Percentiles rank a stretch among this genome's conserved stretches.
Evolutionary conservation across 331 rosid species (phyloP).

Genomic region (Saraca asoca): DNA sequence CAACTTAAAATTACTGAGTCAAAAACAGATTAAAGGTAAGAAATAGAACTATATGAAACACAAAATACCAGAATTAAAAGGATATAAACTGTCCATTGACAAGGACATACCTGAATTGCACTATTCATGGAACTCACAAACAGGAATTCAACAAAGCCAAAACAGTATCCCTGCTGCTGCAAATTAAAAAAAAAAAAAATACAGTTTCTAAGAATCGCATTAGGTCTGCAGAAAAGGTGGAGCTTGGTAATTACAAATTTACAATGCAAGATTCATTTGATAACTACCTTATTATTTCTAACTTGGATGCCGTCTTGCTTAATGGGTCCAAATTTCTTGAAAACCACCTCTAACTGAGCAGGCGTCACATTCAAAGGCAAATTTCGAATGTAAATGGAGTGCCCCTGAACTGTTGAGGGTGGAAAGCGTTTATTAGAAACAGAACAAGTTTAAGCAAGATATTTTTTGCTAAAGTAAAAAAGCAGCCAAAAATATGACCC

Average conservation of each 20-base stretch:
- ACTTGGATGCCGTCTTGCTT: constrained; percentile 72
- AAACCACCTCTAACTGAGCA: constrained; percentile 58
- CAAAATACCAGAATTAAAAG: constrained; percentile 16
- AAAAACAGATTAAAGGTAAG: constrained; percentile 15
- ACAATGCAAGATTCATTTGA: constrained; percentile 13
- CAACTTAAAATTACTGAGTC: constrained; percentile 23
- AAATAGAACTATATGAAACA: constrained; percentile 7
- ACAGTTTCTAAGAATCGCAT: constrained; percentile 22
- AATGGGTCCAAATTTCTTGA: constrained; percentile 70
- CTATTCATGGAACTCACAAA: constrained; percentile 53
- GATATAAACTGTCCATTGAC: constrained; percentile 21
- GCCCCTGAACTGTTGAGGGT: constrained; percentile 54
- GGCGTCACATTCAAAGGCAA: constrained; percentile 55
- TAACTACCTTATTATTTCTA: constrained; percentile 60
- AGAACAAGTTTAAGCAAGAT: constrained; percentile 19
- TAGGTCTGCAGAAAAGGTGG: constrained; percentile 25
- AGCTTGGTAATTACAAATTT: constrained; percentile 14
- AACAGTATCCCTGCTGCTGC: constrained; percentile 78
- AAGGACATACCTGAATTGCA: constrained; percentile 62
- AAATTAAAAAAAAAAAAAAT: constrained; percentile 18
- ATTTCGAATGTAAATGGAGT: constrained; percentile 66
- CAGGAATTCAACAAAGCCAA: constrained; percentile 77
- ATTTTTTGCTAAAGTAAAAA: neutral
- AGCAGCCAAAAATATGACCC: constrained; percentile 6
- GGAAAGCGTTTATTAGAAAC: constrained; percentile 28